Evolutionary conservation across 306 rosid genomes (phyloP), one percentile per base, ranked within the genome.

Genomic region (Begonia loranthoides): DNA sequence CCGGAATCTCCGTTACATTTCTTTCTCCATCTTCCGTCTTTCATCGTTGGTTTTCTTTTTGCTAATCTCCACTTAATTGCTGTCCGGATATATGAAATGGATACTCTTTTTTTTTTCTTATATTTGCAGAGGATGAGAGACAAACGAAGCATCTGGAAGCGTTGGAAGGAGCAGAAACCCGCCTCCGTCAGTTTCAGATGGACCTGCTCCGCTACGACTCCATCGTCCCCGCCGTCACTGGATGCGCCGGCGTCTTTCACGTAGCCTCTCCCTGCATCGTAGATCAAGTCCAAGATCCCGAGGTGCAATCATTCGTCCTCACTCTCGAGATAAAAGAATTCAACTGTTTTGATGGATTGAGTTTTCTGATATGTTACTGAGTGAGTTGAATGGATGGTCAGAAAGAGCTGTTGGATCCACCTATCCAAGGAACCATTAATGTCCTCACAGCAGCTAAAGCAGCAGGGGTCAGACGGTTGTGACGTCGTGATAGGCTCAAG

Each of bases 231-330:
- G 87, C 97, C 39, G 45, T 88, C 40, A 13, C 14, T 9, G 95
- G 93, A 56, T 89, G 95, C 61, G 39, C 51, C 51, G 97, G 97
- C 28, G 83, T 89, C 56, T 84, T 89, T 80, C 97, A 81, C 71
- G 77, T 89, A 8, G 97, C 97, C 52, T 89, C 93, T 12, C 97
- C 95, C 2, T 74, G 86, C 70, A 71, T 61, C 45, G 77, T 89
- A n/a, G 95, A 81, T 17, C 51, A 55, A 56, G 93, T 89, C 24
- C 63, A 64, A 0, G 79, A 84, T 38, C 97, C 97, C 17, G 64
- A 89, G 88, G 93, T 85, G 9, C 12, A 28, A 12, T 34, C 36
- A 13, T 10, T 16, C 10, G 36, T 28, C 36, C 36, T 28, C 36
- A 7, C 9, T 28, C 22, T 19, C 22, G 2, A 19, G 22, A 19